A percentile compares a stretch with the other conserved stretches of the same genome.
These are phyloP conservation scores for Stentor coeruleus DNA, from an alignment of 73 alveolate species.

Conservation along the genomic window DNA sequence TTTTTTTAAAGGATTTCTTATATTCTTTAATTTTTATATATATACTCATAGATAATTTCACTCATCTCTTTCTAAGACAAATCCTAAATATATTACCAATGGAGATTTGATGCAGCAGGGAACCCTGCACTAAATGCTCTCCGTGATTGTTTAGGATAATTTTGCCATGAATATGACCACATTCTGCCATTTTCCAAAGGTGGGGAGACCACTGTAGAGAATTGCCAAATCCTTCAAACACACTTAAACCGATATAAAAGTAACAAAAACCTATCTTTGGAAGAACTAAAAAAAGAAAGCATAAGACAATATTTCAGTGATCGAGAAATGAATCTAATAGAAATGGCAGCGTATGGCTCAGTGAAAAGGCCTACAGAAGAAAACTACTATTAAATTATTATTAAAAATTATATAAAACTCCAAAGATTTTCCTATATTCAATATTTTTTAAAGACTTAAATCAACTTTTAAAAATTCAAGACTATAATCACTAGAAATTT, in stretches of 20 bases:
- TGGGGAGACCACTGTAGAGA: conserved; percentile 80
- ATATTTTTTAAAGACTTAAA: no score
- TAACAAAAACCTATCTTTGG: conserved; percentile 42
- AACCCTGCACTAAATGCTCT: conserved; percentile 80
- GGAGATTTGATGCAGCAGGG: conserved; percentile 96
- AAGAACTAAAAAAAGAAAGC: conserved; percentile 47
- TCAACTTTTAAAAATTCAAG: no score
- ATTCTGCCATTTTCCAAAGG: conserved; percentile 94
- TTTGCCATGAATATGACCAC: conserved; percentile 98
- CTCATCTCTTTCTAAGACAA: no score
- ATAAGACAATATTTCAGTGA: conserved; percentile 37
- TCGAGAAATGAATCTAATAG: conserved; percentile 78
- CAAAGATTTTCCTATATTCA: no score
- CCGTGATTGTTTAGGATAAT: conserved; percentile 83
- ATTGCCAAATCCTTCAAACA: conserved; percentile 93
- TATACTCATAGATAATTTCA: no score
- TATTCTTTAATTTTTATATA: no score
- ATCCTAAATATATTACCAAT: no score
- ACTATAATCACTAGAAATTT: no score
- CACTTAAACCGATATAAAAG: conserved; percentile 84
- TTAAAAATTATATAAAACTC: no score
- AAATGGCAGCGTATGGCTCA: conserved; percentile 79
- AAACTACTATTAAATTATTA: no score
- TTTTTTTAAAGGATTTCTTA: no score
- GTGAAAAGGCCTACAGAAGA: no score